A percentile compares a stretch with the other conserved stretches of the same genome.
phyloP scores from a whole-genome alignment of 2,329 filamentous ascomycete genomes.

The Cytospora paraplurivora region DNA sequence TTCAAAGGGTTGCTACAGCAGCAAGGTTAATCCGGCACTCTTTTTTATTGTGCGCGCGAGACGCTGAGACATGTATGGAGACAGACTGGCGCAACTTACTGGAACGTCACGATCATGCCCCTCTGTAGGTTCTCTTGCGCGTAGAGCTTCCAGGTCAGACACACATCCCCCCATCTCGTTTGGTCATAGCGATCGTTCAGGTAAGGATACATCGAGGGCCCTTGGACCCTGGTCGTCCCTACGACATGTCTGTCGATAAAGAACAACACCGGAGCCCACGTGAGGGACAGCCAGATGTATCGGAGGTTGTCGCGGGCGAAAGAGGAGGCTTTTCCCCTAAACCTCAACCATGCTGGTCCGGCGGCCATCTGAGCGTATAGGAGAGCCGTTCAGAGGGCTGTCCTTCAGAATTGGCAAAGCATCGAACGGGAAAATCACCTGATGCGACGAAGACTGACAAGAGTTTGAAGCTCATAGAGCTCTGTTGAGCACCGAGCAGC shows the following conservation, averaged over 20 bases:
- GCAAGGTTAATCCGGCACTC: background rate
- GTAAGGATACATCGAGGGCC: constrained; percentile 75
- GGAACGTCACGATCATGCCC: constrained; percentile 75
- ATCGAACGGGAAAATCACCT: background rate
- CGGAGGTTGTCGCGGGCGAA: constrained; percentile 45
- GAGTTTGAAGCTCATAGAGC: background rate
- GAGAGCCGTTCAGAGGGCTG: constrained; percentile 2
- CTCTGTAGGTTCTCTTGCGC: constrained; percentile 60
- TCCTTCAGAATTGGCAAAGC: constrained; percentile 3
- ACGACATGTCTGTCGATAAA: constrained; percentile 64
- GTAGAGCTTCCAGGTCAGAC: constrained; percentile 61
- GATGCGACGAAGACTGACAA: background rate
- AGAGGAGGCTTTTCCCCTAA: constrained; percentile 10
- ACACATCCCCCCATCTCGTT: constrained; percentile 56
- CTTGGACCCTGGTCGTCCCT: constrained; percentile 59
- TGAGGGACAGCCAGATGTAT: constrained; percentile 55
- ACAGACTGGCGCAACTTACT: constrained; percentile 45
- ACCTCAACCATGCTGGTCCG: constrained; percentile 19
- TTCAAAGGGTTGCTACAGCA: constrained; percentile 65
- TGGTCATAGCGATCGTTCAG: constrained; percentile 68
- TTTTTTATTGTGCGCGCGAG: background rate
- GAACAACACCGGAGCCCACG: constrained; percentile 64
- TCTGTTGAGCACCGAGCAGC: background rate
- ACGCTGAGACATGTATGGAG: background rate
- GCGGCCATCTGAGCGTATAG: constrained; percentile 21